Base-by-base conservation (phyloP, 2,329 filamentous ascomycete genomes). In the Monilinia laxa region DNA sequence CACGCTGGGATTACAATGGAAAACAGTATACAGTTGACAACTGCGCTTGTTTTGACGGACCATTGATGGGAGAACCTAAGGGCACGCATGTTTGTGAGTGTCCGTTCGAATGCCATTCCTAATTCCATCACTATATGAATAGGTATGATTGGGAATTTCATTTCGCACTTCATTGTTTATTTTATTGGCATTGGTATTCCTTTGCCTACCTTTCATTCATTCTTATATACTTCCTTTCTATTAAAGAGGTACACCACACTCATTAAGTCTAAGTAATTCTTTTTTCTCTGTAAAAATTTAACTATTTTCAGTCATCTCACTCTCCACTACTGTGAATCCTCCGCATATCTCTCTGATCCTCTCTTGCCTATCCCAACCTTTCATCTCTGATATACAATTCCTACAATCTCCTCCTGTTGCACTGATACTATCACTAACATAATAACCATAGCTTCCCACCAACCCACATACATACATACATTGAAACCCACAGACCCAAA, bases 31-130 rank as follows among this genome's bases (percentile, higher is more conserved):
- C 45, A 3, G 28, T 51, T 2, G 45, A 60, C 47, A 57, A 31
- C 16, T 64, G 52, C 4, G 31, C 11, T 58, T 35, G 38, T 57
- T 45, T 57, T 11, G 28, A 64, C 20, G 52, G 62, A 2, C 25
- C 20, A 10, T 23, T 47, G 35, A 47, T 64, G 14, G 62, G 62
- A 0, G 38, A 56, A 40, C 54, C 62, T 14, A 49, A 55, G 52
- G 52, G 28, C 23, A 64, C 49, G 10, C 62, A 64, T 47, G 52
- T 64, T 47, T 58, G 52, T 11, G 38, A 55, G n/a, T 64, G 42
- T 18, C 38, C 12, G 12, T 58, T 57, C 14, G 52, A 58, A 35
- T 57, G 62, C 28, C 25, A 58, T 5, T 18, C 45, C 9, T 60
- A 25, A 23, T 18, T 25, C 16, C 12, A 51, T 38, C 14, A 3